Conservation (phyloP, 495 filamentous ascomycete genomes). For the Chaetomium fimeti region DNA sequence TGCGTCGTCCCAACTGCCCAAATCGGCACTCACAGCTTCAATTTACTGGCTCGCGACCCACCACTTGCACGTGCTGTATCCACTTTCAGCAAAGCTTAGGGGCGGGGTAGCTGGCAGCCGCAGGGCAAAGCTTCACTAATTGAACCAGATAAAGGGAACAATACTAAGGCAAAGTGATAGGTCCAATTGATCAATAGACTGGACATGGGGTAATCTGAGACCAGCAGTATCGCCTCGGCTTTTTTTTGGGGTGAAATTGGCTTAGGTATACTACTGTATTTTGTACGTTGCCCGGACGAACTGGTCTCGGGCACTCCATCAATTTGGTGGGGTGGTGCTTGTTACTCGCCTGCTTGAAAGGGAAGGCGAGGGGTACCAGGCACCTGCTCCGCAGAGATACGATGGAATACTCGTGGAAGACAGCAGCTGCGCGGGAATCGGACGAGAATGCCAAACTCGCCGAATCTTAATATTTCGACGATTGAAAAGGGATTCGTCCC, state of each 20-base stretch:
- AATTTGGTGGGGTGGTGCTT: not conserved
- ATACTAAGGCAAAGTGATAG: not conserved
- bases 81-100: not conserved
- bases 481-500: no score
- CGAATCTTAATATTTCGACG: no score
- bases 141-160: conserved; percentile 1
- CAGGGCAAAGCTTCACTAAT: not conserved
- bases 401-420: not conserved
- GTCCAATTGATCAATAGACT: not conserved
- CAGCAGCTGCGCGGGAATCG: no score
- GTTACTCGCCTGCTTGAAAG: not conserved
- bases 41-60: conserved; percentile 5
- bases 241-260: not conserved
- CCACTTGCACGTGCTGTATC: conserved; percentile 8
- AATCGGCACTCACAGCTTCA: conserved; percentile 3
- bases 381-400: not conserved
- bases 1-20: conserved; percentile 19
- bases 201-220: not conserved
- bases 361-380: not conserved
- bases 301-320: no score
- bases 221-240: not conserved
- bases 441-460: no score
- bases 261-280: no score
- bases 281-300: no score
- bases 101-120: conserved; percentile 8